Evolutionary conservation across 768 basidiomycete genomes (phyloP).

Genomic region (Psilocybe azurescens): DNA sequence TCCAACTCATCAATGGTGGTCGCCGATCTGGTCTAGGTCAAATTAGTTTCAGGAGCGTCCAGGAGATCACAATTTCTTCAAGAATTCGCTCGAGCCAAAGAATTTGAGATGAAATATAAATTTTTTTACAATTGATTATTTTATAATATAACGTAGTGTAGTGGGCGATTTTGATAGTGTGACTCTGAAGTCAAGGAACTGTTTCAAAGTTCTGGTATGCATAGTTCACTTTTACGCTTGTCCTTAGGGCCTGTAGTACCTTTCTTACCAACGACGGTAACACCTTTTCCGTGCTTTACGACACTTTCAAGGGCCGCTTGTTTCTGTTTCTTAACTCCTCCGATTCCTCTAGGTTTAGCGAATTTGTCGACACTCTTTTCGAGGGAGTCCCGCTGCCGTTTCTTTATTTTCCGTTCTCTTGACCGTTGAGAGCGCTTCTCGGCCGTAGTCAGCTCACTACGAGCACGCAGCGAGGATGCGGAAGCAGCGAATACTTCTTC

Average conservation of each 20-base stretch:
- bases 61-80: too few relatives aligned
- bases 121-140: background rate
- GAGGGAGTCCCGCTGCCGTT: constrained; percentile 68
- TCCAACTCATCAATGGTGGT: too few relatives aligned
- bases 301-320: constrained; percentile 81
- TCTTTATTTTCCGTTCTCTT: constrained; percentile 73
- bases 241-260: constrained; percentile 40
- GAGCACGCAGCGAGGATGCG: constrained; percentile 59
- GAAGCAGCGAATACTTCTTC: constrained; percentile 85
- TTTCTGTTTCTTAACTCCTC: constrained; percentile 80
- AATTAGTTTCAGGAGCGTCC: too few relatives aligned
- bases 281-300: constrained; percentile 84
- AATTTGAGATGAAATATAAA: background rate
- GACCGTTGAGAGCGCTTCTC: constrained; percentile 79
- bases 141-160: background rate
- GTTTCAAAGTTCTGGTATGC: background rate
- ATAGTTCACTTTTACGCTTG: constrained; percentile 33
- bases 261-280: constrained; percentile 85
- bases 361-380: constrained; percentile 70
- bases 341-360: constrained; percentile 55
- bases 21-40: too few relatives aligned
- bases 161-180: background rate
- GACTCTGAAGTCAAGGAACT: background rate
- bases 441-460: constrained; percentile 82
- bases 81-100: too few relatives aligned